A percentile compares a stretch with the other conserved stretches of the same genome.
Evolutionary conservation across 1,284 basidiomycete genomes (phyloP).

Genomic region (Ceratobasidium sp.): DNA sequence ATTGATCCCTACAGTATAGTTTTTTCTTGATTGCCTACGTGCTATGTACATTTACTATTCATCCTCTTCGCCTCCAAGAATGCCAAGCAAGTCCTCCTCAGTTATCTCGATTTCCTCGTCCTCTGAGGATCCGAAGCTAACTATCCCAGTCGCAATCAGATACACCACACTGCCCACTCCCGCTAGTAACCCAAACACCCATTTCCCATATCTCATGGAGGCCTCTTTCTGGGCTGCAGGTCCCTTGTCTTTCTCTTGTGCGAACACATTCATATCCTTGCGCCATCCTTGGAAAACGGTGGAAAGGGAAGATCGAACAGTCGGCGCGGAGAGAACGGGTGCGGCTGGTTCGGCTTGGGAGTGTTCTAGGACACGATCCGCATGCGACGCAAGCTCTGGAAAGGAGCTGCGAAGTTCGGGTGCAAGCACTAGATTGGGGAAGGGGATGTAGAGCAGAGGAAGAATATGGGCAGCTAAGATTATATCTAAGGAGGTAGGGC

Average conservation of each 20-base stretch:
- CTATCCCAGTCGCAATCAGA: constrained; percentile 24
- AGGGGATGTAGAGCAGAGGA: constrained; percentile 66
- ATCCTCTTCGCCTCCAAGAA: constrained; percentile 8
- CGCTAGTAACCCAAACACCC: constrained; percentile 23
- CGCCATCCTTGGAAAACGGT: constrained; percentile 22
- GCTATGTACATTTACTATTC: constrained; percentile 7
- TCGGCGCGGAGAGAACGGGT: constrained; percentile 6
- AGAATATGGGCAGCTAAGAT: constrained; percentile 73
- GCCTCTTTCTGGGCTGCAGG: constrained; percentile 14
- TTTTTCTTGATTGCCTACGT: background rate
- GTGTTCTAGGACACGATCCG: constrained; percentile 54
- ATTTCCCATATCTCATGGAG: constrained; percentile 21
- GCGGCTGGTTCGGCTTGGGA: constrained; percentile 2
- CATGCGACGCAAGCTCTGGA: constrained; percentile 66
- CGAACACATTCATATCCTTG: constrained; percentile 25
- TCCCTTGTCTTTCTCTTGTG: constrained; percentile 26
- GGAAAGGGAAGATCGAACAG: constrained; percentile 25
- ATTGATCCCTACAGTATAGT: background rate
- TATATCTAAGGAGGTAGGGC: constrained; percentile 70
- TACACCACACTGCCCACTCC: constrained; percentile 34
- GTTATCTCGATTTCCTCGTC: constrained; percentile 14
- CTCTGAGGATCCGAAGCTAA: constrained; percentile 8
- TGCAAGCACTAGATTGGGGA: constrained; percentile 69
- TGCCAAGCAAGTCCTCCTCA: background rate
- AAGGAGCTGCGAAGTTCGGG: constrained; percentile 65